A percentile compares a stretch with the other conserved stretches of the same genome.
Conservation (phyloP, 129 eudicot species). For the Escallonia rubra region DNA sequence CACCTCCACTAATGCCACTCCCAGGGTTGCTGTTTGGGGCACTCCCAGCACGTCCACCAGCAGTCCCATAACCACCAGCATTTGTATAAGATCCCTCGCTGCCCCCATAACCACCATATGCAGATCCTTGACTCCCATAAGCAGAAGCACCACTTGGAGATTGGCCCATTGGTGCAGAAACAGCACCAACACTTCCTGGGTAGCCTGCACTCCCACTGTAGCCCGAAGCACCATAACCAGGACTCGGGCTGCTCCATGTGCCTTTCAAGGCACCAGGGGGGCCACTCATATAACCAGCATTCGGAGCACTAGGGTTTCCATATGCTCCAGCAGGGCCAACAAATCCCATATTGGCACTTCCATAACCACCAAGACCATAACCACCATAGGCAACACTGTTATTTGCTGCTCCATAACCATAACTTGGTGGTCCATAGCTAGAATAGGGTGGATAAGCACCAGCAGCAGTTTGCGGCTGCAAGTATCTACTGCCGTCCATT, state of each 20-base stretch:
- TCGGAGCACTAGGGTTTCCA: conserved; percentile 36
- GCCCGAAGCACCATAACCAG: conserved; percentile 43
- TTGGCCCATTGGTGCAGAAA: conserved; percentile 36
- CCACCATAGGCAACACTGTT: conserved; percentile 36
- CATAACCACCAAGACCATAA: conserved; percentile 31
- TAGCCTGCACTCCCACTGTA: conserved; percentile 37
- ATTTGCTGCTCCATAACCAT: conserved; percentile 43
- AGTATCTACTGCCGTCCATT: conserved; percentile 37
- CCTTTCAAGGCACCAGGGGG: conserved; percentile 32
- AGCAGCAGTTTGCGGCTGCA: conserved; percentile 42
- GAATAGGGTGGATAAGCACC: conserved; percentile 41
- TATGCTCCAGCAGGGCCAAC: conserved; percentile 40
- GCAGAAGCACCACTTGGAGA: conserved; percentile 43
- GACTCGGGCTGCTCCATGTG: conserved; percentile 43
- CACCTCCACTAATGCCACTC: conserved; percentile 16
- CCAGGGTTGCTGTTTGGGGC: conserved; percentile 33
- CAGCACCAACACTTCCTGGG: conserved; percentile 34
- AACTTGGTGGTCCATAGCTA: conserved; percentile 38
- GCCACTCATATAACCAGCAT: conserved; percentile 31
- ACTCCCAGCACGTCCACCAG: conserved; percentile 32
- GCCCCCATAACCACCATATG: conserved; percentile 37
- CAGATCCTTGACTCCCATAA: conserved; percentile 54
- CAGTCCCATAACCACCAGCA: conserved; percentile 33
- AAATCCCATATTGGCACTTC: conserved; percentile 18
- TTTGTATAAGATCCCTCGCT: conserved; percentile 35